Conservation (phyloP, 768 basidiomycete species). For the Kwoniella newhampshirensis region DNA sequence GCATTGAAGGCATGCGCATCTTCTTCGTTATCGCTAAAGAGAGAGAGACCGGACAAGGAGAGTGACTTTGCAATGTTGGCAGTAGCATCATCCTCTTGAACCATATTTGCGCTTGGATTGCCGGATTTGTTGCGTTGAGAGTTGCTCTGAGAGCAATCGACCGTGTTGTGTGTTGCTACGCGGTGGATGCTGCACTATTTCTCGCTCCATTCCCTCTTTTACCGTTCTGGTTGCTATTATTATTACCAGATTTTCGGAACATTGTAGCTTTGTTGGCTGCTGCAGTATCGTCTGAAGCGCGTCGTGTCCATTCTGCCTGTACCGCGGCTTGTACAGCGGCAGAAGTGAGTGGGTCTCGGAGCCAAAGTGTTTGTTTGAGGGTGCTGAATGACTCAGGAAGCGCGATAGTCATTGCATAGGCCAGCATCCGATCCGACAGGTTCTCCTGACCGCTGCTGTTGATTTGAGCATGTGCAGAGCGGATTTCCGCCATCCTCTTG, state of each 20-base stretch:
- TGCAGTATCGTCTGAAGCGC: not conserved
- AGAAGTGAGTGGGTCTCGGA: constrained; percentile 6
- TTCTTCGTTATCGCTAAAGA: not conserved
- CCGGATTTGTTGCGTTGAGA: not conserved
- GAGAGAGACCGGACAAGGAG: not conserved
- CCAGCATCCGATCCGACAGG: constrained; percentile 15
- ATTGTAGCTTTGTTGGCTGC: not conserved
- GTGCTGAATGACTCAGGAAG: constrained; percentile 20
- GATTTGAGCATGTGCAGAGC: constrained; percentile 23
- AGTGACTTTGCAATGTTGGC: not conserved
- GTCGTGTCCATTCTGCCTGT: not conserved
- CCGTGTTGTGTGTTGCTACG: not conserved
- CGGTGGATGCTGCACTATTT: constrained; percentile 7
- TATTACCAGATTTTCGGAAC: constrained; percentile 1
- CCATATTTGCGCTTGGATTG: not conserved
- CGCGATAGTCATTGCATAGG: constrained; percentile 23
- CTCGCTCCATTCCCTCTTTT: constrained; percentile 1
- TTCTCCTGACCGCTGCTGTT: constrained; percentile 4
- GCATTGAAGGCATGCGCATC: constrained; percentile 2
- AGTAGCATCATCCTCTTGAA: not conserved
- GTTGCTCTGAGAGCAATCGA: constrained; percentile 6
- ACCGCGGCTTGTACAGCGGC: constrained; percentile 7
- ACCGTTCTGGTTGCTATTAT: not conserved
- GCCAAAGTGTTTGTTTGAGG: constrained; percentile 23
- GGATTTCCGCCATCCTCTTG: constrained; percentile 8